A percentile compares a stretch with the other conserved stretches of the same genome.
Conservation (phyloP, 108 stramenopile species). For the Nitzschia inconspicua region DNA sequence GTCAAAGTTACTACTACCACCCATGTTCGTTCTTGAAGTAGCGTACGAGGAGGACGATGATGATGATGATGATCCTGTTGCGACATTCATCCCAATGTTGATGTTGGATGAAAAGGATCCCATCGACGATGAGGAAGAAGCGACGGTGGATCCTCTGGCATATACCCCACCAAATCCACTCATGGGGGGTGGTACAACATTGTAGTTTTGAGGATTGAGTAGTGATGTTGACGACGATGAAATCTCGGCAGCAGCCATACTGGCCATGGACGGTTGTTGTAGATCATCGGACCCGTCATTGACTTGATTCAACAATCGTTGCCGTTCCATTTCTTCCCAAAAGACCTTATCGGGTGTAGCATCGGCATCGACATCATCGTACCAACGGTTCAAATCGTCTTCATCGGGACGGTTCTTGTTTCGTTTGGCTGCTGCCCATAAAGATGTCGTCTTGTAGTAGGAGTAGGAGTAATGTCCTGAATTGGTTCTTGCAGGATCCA, state of each 20-base stretch:
- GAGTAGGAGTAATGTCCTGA: too few relatives aligned
- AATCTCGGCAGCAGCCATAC: background rate
- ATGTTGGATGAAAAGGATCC: too few relatives aligned
- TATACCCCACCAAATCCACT: too few relatives aligned
- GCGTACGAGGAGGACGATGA: background rate
- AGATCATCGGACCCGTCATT: conserved; percentile 12
- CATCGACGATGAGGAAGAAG: background rate
- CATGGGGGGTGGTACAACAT: too few relatives aligned
- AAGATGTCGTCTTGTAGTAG: too few relatives aligned
- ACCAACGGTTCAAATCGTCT: conserved; percentile 61
- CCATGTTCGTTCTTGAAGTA: background rate
- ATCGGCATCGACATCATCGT: conserved; percentile 53
- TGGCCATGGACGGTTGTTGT: too few relatives aligned
- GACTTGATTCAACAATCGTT: conserved; percentile 50
- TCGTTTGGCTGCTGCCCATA: conserved; percentile 28
- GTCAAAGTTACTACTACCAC: background rate
- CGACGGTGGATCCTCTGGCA: background rate
- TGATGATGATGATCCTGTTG: background rate
- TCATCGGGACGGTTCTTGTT: conserved; percentile 37
- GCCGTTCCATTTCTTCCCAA: conserved; percentile 83
- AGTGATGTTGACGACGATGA: background rate
- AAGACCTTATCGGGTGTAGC: conserved; percentile 76
- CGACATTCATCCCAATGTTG: background rate
- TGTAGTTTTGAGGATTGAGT: background rate
- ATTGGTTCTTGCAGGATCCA: too few relatives aligned